A percentile compares a stretch with the other conserved stretches of the same genome.
These are phyloP conservation scores for Acer saccharum DNA, from an alignment of 345 rosid species.

Conservation along the genomic window DNA sequence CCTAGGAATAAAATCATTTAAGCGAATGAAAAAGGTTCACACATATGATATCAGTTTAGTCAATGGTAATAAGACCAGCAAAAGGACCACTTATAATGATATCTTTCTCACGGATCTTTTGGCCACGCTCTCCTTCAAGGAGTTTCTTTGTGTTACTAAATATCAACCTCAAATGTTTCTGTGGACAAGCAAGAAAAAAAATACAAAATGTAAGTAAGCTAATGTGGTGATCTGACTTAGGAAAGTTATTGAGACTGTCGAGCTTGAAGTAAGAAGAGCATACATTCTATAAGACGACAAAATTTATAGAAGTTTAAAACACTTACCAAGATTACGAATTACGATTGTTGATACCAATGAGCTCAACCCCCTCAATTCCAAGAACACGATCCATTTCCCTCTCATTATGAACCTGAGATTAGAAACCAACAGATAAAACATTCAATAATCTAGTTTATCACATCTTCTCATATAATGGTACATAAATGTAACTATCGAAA, in stretches of 20 bases:
- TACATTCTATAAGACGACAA: slow-evolving; percentile 10
- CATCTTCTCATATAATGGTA: background rate
- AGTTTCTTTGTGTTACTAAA: too few relatives aligned
- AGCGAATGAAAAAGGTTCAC: too few relatives aligned
- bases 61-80: too few relatives aligned
- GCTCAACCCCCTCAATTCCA: slow-evolving; percentile 85
- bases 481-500: background rate
- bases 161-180: slow-evolving; percentile 89
- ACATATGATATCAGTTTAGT: too few relatives aligned
- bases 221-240: background rate
- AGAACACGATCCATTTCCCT: slow-evolving; percentile 96
- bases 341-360: slow-evolving; percentile 91
- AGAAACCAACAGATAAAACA: slow-evolving; percentile 2
- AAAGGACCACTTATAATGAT: too few relatives aligned
- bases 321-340: slow-evolving; percentile 84
- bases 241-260: background rate
- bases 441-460: background rate
- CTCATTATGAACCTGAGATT: slow-evolving; percentile 79
- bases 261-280: background rate
- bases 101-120: too few relatives aligned
- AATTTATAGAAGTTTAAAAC: slow-evolving; percentile 9
- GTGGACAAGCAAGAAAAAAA: slow-evolving; percentile 16
- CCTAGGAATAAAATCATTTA: too few relatives aligned
- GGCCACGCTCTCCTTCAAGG: too few relatives aligned
- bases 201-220: background rate